Base-by-base conservation (phyloP, 2,329 filamentous ascomycete genomes). In the Neonectria neomacrospora region DNA sequence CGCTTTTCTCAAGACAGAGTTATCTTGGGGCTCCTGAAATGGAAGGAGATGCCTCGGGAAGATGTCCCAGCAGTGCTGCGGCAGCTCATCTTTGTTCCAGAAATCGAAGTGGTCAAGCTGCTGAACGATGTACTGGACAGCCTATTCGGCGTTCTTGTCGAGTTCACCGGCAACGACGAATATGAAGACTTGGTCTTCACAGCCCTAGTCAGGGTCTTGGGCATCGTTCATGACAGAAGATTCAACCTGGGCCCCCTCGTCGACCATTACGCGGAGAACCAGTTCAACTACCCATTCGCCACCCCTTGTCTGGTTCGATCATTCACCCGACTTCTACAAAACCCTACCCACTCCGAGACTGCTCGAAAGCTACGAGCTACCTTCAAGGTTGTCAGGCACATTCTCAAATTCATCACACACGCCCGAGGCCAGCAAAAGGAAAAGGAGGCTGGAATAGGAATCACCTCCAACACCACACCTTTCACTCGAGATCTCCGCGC, bases 101-200 rank as follows among this genome's bases (percentile, higher is more conserved):
- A 99, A 76, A 97, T 98, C 59, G 96, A 99, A 79, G 92, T 99
- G 34, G 96, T 99, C 66, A 99, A 98, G 81, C 86, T 98, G 44
- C 82, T 98, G 8, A 91, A 88, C 66, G 91, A 97, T 71, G 94
- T 98, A 1, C 90, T 99, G 56, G 93, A 97, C 76, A 89, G 93
- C 0, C 86, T 99, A 1, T 99, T 99, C 75, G 91, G 93, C 6
- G 94, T 97, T 28, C 82, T 98, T 28, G 92, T 96, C 30, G 94
- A 97, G 71, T 90, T 97, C 73, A 89, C 93, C n/a, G 93, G 93
- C 10, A 93, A 93, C 68, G 93, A 96, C 67, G 93, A 97, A 74
- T 94, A 94, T 67, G 96, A 98, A 74, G 95, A 98, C 73, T 80
- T 97, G 16, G 90, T 97, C 2, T 98, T 99, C 77, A 93, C 92